Conservation (phyloP, 1,284 basidiomycete species). For the Mycena sp. region DNA sequence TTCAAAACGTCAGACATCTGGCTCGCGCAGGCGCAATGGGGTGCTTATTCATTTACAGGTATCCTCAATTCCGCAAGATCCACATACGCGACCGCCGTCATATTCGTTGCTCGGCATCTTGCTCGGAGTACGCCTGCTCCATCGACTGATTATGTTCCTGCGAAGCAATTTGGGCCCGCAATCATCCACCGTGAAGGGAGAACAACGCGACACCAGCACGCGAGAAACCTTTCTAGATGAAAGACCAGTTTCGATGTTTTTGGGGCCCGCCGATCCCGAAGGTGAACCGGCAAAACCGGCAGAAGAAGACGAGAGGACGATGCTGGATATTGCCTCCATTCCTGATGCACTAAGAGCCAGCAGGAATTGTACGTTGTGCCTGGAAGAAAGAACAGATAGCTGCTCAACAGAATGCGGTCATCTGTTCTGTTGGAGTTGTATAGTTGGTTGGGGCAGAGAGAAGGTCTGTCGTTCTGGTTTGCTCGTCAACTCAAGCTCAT, state of each 20-base stretch:
- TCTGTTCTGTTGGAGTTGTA: constrained; percentile 94
- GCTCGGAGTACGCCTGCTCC: constrained; percentile 73
- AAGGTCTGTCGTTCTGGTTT: constrained; percentile 61
- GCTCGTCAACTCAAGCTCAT: constrained; percentile 1
- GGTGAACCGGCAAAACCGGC: constrained; percentile 61
- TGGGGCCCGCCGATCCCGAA: constrained; percentile 63
- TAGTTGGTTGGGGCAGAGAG: constrained; percentile 88
- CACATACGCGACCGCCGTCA: constrained; percentile 79
- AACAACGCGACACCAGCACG: constrained; percentile 33
- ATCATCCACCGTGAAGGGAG: constrained; percentile 36
- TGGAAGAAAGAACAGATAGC: constrained; percentile 83
- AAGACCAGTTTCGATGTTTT: constrained; percentile 65
- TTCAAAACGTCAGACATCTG: constrained; percentile 69
- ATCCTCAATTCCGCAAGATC: constrained; percentile 75
- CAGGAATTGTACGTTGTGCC: constrained; percentile 86
- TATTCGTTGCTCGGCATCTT: constrained; percentile 88
- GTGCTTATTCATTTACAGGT: constrained; percentile 55
- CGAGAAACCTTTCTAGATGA: constrained; percentile 72
- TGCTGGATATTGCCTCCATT: constrained; percentile 66
- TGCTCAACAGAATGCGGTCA: constrained; percentile 95
- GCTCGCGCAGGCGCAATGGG: neutral
- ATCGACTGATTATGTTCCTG: constrained; percentile 63
- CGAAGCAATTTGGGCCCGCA: constrained; percentile 40
- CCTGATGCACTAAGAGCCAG: constrained; percentile 62
- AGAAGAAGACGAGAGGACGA: constrained; percentile 74